phyloP scores from a whole-genome alignment of 805 yeast species.

The Saccharomyces mikatae region DNA sequence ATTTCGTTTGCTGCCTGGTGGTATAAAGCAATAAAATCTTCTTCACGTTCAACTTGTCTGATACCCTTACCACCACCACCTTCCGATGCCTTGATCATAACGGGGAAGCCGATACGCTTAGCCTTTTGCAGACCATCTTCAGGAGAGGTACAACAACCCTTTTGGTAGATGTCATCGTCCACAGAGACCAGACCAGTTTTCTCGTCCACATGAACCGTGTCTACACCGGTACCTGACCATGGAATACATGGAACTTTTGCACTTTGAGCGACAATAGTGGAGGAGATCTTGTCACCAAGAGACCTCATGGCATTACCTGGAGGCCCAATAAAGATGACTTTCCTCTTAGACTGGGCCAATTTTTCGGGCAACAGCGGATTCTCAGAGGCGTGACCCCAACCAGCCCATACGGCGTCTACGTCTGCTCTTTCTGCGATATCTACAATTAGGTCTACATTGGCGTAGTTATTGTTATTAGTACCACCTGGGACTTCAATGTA shows the following conservation, averaged over 20 bases:
- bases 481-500: constrained; percentile 98
- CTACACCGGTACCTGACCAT: constrained; percentile 98
- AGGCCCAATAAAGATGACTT: constrained; percentile 92
- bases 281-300: constrained; percentile 95
- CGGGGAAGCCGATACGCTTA: constrained; percentile 87
- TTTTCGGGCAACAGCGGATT: constrained; percentile 91
- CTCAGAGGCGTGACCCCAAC: constrained; percentile 99
- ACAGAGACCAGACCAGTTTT: constrained; percentile 80
- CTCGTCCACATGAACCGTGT: constrained; percentile 62
- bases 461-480: constrained; percentile 95
- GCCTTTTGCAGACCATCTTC: constrained; percentile 88
- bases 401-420: constrained; percentile 99
- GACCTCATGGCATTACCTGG: constrained; percentile 99
- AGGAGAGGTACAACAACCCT: constrained; percentile 82
- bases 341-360: constrained; percentile 86
- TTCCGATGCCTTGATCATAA: constrained; percentile 98
- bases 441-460: constrained; percentile 94
- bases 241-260: constrained; percentile 98
- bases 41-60: constrained; percentile 84
- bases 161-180: constrained; percentile 67
- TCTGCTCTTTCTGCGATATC: constrained; percentile 95
- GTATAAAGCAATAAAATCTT: constrained; percentile 66
- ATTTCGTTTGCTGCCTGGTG: constrained; percentile 95
- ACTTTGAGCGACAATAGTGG: constrained; percentile 98
- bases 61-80: constrained; percentile 99